Percentiles rank a stretch among this genome's conserved stretches.
phyloP scores from a whole-genome alignment of 2,329 filamentous ascomycete species.

The Ramularia endophylla region DNA sequence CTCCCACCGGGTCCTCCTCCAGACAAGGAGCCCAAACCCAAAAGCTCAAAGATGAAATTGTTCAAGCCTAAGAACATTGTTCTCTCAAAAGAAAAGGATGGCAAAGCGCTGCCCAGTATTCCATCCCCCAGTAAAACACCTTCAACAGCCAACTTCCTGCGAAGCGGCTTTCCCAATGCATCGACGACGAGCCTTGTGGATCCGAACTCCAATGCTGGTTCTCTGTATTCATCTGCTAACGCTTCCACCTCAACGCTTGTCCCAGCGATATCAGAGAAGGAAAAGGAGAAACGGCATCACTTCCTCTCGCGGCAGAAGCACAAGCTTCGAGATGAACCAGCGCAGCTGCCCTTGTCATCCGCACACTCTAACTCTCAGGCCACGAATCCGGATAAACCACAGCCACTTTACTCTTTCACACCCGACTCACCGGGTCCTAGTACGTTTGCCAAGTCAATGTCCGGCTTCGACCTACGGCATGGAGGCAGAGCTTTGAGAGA shows the following conservation, averaged over 20 bases:
- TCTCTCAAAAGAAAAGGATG: constrained; percentile 61
- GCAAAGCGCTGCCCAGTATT: constrained; percentile 57
- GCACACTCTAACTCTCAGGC: constrained; percentile 71
- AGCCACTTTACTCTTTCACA: constrained; percentile 74
- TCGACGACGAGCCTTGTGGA: constrained; percentile 66
- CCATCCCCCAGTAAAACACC: constrained; percentile 54
- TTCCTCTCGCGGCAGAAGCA: constrained; percentile 75
- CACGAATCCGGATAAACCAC: constrained; percentile 67
- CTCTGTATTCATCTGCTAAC: constrained; percentile 69
- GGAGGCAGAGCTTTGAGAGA: constrained; percentile 70
- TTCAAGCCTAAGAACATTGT: constrained; percentile 72
- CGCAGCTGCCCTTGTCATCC: constrained; percentile 64
- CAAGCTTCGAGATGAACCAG: constrained; percentile 63
- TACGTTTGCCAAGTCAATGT: constrained; percentile 75
- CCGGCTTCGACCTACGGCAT: constrained; percentile 71
- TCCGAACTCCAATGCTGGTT: constrained; percentile 48
- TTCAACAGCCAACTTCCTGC: constrained; percentile 53
- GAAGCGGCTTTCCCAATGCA: constrained; percentile 60
- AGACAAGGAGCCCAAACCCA: constrained; percentile 57
- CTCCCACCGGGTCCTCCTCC: constrained; percentile 19
- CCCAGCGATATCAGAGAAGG: constrained; percentile 52
- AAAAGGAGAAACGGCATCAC: constrained; percentile 73
- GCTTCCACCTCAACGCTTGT: constrained; percentile 71
- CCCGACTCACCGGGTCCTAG: constrained; percentile 65
- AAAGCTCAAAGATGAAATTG: constrained; percentile 73